Evolutionary conservation across 2,329 filamentous ascomycete species (phyloP), one percentile per base, ranked within the genome.

Genomic region (Onygena corvina): DNA sequence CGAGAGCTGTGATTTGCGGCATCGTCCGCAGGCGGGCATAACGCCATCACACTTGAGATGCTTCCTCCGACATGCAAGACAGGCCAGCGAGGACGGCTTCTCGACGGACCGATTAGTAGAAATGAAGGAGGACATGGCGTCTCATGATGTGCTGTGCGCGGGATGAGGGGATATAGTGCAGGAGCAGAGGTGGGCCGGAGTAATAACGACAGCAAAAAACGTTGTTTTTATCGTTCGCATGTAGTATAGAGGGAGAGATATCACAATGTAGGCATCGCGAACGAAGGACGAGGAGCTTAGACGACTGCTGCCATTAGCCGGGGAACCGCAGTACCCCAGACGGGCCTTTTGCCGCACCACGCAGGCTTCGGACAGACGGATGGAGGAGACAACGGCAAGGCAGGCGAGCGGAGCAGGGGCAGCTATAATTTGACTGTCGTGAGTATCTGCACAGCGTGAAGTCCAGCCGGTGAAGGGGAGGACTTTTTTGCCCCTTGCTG

Each of bases 31-130:
- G 27, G 66, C 54, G 9, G 84, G 84, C 27, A 67, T 80, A 31
- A 71, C 67, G 23, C 83, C 83, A 63, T 88, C 82, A 61, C 84
- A 89, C 62, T 86, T 89, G 45, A 88, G 73, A 64, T 89, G 85
- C 60, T 85, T 72, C 48, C 69, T 67, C 29, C 73, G 66, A 54
- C 73, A 76, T 30, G 65, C 61, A 23, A 70, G 61, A 69, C 58
- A 79, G 51, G 60, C 76, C 60, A 60, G 69, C 56, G 55, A 72
- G 8, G 66, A 65, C 1, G 67, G 67, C 14, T 61, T 62, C 36
- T 40, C 36, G 11, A 21, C 36, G 36, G 36, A 40, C 20, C 36
- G 36, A 40, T 40, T 40, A 40, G 18, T 40, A 40, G 36, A 23
- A 40, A 21, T 12, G 36, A 23, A 23, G 11, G n/a, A n/a, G n/a